Conservation (phyloP, 352 stramenopile species). For the Halophytophthora batemanensis region DNA sequence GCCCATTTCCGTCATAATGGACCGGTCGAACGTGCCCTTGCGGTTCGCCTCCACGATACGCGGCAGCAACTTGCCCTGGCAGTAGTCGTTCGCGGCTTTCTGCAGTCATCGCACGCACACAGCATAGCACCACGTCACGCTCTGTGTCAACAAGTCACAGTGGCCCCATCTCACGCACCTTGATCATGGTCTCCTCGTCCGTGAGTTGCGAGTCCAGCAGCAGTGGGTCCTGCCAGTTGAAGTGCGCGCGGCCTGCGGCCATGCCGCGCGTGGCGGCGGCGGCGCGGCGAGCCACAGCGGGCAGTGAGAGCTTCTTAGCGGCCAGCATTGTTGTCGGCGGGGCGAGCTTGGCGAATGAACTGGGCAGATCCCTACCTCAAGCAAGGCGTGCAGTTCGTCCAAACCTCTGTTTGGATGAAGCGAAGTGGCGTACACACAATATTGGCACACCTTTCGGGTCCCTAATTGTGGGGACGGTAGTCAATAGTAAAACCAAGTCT, state of each 20-base stretch:
- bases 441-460: neutral
- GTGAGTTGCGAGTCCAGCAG: slow-evolving; percentile 74
- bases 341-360: slow-evolving; percentile 11
- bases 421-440: neutral
- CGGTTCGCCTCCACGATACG: slow-evolving; percentile 94
- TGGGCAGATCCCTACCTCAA: slow-evolving; percentile 12
- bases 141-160: slow-evolving; percentile 3
- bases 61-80: slow-evolving; percentile 92
- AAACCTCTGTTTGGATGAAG: slow-evolving; percentile 3
- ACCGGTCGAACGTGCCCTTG: slow-evolving; percentile 92
- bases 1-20: slow-evolving; percentile 94
- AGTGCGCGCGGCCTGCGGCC: slow-evolving; percentile 43
- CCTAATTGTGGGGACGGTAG: too few relatives aligned
- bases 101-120: slow-evolving; percentile 13
- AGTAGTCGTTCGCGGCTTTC: slow-evolving; percentile 93
- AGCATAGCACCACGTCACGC: neutral
- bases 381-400: neutral
- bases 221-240: slow-evolving; percentile 85
- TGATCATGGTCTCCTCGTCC: slow-evolving; percentile 91
- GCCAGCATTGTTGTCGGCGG: slow-evolving; percentile 16
- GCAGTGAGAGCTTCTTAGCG: slow-evolving; percentile 23
- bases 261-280: slow-evolving; percentile 40
- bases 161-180: slow-evolving; percentile 35
- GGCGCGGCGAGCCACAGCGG: slow-evolving; percentile 10
- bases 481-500: too few relatives aligned